A percentile compares a stretch with the other conserved stretches of the same genome.
phyloP scores from a whole-genome alignment of 495 filamentous ascomycete genomes.

The Lasiosphaeria miniovina region DNA sequence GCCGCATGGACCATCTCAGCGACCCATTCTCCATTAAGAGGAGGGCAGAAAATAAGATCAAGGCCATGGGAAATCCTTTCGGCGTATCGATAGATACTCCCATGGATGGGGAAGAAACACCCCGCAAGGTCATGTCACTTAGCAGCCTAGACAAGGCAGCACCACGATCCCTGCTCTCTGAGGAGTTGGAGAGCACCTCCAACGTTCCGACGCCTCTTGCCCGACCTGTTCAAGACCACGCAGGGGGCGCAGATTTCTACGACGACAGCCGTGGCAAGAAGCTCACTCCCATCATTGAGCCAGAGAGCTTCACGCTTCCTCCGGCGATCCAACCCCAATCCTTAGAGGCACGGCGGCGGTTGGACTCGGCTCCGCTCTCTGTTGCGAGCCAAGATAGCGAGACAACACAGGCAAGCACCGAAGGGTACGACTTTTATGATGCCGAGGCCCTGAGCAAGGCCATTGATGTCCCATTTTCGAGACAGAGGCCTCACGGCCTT shows the following conservation, averaged over 20 bases:
- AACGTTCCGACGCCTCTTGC: slow-evolving; percentile 77
- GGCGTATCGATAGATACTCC: slow-evolving; percentile 10
- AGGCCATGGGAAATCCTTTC: slow-evolving; percentile 8
- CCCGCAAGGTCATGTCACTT: slow-evolving; percentile 34
- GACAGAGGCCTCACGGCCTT: slow-evolving; percentile 26
- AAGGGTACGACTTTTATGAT: slow-evolving; percentile 58
- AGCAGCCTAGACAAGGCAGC: slow-evolving; percentile 25
- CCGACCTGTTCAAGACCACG: slow-evolving; percentile 56
- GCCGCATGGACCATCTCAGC: slow-evolving; percentile 34
- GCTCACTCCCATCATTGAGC: slow-evolving; percentile 40
- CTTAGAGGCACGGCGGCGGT: slow-evolving; percentile 31
- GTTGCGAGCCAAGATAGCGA: slow-evolving; percentile 40
- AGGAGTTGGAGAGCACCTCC: slow-evolving; percentile 68
- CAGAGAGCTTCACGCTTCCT: slow-evolving; percentile 42
- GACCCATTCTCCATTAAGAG: slow-evolving; percentile 13
- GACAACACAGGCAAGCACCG: slow-evolving; percentile 44
- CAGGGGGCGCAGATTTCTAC: slow-evolving; percentile 20
- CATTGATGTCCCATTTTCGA: slow-evolving; percentile 38
- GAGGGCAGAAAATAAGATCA: slow-evolving; percentile 26
- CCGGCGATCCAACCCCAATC: slow-evolving; percentile 31
- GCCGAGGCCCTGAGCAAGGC: slow-evolving; percentile 44
- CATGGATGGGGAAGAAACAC: slow-evolving; percentile 34
- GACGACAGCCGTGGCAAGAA: slow-evolving; percentile 29
- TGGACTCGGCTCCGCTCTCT: slow-evolving; percentile 46
- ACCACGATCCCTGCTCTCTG: slow-evolving; percentile 38